A percentile compares a stretch with the other conserved stretches of the same genome.
Conservation (phyloP, 257 asterid species). For the Rauvolfia tetraphylla region DNA sequence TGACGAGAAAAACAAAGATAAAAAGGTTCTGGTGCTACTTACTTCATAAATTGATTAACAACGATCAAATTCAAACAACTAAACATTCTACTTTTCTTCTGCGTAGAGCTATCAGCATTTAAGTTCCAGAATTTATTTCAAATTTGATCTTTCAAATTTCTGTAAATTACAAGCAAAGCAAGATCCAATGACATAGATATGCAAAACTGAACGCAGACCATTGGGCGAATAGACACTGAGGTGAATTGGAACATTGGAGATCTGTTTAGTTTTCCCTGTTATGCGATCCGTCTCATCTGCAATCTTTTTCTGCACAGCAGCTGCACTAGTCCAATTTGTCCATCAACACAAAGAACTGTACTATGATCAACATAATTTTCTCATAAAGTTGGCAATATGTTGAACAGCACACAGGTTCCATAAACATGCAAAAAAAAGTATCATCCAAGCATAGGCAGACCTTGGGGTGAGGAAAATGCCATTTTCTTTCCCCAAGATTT, state of each 20-base stretch:
- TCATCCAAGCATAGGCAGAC: background rate
- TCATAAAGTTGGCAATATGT: background rate
- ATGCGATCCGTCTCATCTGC: conserved; percentile 96
- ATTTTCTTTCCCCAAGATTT: background rate
- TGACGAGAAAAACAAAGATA: background rate
- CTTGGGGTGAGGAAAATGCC: background rate
- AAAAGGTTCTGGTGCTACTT: background rate
- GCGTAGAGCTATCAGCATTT: background rate
- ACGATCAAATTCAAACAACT: background rate
- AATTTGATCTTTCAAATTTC: background rate
- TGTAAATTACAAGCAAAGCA: background rate
- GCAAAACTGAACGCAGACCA: conserved; percentile 50
- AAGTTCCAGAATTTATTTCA: background rate
- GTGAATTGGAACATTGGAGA: conserved; percentile 92
- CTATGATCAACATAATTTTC: background rate
- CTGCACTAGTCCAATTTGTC: conserved; percentile 45
- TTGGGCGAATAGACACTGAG: conserved; percentile 91
- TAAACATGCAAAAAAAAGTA: background rate
- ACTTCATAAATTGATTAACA: too few species aligned
- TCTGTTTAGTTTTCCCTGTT: conserved; percentile 80
- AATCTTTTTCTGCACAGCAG: conserved; percentile 86
- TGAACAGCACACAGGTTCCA: background rate
- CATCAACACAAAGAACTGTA: conserved; percentile 4
- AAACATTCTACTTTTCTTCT: background rate
- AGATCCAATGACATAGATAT: background rate